phyloP scores from a whole-genome alignment of 1,284 basidiomycete genomes.

The Schizophyllum amplum region DNA sequence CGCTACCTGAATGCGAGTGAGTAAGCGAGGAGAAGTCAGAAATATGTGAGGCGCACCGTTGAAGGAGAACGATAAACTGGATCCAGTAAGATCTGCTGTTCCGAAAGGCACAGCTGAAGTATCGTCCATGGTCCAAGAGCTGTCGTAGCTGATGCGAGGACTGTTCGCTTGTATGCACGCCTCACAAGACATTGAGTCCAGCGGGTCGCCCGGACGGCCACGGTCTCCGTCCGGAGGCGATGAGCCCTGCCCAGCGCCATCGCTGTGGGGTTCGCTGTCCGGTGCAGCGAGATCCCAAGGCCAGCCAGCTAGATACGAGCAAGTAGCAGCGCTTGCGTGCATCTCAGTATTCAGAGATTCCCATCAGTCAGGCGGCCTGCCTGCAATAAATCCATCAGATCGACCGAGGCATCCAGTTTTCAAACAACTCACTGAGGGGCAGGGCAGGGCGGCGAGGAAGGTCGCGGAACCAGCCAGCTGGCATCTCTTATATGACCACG shows the following conservation, averaged over 20 bases:
- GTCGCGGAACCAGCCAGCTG: background rate
- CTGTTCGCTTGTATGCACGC: conserved; percentile 3
- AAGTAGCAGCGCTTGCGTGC: background rate
- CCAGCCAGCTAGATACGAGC: background rate
- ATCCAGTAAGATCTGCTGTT: conserved; percentile 6
- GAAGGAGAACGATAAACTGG: conserved; percentile 24
- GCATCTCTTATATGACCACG: background rate
- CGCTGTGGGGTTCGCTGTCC: no score
- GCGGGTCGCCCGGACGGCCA: background rate
- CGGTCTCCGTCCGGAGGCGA: background rate
- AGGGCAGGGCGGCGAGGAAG: background rate
- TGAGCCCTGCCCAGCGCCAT: background rate
- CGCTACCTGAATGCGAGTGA: conserved; percentile 25
- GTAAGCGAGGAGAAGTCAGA: background rate
- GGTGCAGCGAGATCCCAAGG: background rate
- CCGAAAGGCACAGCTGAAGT: conserved; percentile 1
- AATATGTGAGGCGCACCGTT: conserved; percentile 23
- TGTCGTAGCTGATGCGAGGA: conserved; percentile 6
- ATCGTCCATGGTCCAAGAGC: conserved; percentile 5
- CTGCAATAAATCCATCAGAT: no score
- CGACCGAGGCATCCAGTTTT: no score
- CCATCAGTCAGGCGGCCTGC: background rate
- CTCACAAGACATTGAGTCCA: background rate
- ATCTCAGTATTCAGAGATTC: background rate
- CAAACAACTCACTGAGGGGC: background rate